phyloP scores from a whole-genome alignment of 371 early-diverging fungal species.

The Coemansia sp. region DNA sequence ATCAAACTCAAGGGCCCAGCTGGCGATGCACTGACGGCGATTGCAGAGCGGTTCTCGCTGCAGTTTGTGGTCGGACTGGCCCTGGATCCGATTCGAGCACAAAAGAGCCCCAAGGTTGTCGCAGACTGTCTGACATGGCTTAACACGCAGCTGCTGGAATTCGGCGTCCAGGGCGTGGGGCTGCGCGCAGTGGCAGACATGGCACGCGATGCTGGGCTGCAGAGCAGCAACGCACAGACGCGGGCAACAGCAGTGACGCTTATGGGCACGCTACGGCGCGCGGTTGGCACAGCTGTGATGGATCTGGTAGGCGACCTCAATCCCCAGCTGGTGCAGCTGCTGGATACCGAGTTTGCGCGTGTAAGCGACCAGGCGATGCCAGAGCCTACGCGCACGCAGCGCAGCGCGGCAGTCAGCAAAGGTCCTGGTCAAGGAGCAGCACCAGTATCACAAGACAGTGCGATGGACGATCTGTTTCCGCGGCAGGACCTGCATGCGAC shows the following conservation, averaged over 20 bases:
- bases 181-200: constrained; percentile 80
- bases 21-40: constrained; percentile 69
- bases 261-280: constrained; percentile 77
- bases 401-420: constrained; percentile 4
- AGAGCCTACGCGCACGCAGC: constrained; percentile 59
- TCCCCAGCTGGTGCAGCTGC: constrained; percentile 70
- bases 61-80: constrained; percentile 76
- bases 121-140: constrained; percentile 86
- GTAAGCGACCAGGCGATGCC: constrained; percentile 78
- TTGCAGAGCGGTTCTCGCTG: constrained; percentile 72
- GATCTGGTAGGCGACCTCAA: constrained; percentile 84
- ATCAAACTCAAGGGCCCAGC: constrained; percentile 87
- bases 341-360: constrained; percentile 91
- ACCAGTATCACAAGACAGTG: constrained; percentile 52
- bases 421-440: constrained; percentile 16
- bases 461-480: constrained; percentile 82
- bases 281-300: constrained; percentile 77
- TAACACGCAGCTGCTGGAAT: constrained; percentile 75
- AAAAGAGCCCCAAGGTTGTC: constrained; percentile 87
- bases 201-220: constrained; percentile 65
- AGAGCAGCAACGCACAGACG: constrained; percentile 81
- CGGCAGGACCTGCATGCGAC: constrained; percentile 74
- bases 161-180: constrained; percentile 77
- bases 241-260: constrained; percentile 75
- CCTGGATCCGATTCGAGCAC: constrained; percentile 72